Percentiles rank a stretch among this genome's conserved stretches.
These are phyloP conservation scores for Triticum turgidum DNA, from an alignment of 176 grass and related monocot genomes.

Conservation along the genomic window DNA sequence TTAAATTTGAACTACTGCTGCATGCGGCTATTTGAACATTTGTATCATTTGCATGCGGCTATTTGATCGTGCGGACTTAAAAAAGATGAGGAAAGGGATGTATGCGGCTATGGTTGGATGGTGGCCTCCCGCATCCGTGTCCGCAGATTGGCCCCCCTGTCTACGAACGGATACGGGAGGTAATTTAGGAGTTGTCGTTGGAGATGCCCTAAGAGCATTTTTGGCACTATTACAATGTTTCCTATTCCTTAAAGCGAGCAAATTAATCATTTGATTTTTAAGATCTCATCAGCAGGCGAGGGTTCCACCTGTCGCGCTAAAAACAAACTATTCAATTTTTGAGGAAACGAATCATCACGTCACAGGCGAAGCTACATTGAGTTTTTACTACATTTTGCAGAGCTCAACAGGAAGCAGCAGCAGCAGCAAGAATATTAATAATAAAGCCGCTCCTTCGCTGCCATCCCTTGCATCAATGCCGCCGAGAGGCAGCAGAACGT, in stretches of 20 bases:
- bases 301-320: slow-evolving; percentile 30
- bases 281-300: slow-evolving; percentile 8
- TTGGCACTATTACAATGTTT: not conserved
- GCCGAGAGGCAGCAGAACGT: slow-evolving; percentile 20
- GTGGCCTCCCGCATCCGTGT: too few species aligned
- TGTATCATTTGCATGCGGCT: too few species aligned
- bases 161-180: too few species aligned
- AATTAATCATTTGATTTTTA: slow-evolving; percentile 42
- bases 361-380: slow-evolving; percentile 8
- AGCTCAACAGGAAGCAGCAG: slow-evolving; percentile 4
- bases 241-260: slow-evolving; percentile 17
- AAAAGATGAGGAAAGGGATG: too few species aligned
- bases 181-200: too few species aligned
- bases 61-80: too few species aligned
- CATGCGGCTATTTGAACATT: too few species aligned
- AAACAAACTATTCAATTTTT: not conserved
- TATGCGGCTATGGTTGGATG: too few species aligned
- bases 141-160: too few species aligned
- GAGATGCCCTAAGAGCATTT: too few species aligned
- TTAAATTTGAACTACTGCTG: too few species aligned
- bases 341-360: not conserved
- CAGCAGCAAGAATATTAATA: slow-evolving; percentile 28
- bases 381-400: slow-evolving; percentile 9
- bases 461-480: slow-evolving; percentile 31
- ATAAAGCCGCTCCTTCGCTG: slow-evolving; percentile 29